These are phyloP conservation scores for Rhizopus arrhizus DNA, from an alignment of 371 early-diverging fungal species.

Conservation along the genomic window DNA sequence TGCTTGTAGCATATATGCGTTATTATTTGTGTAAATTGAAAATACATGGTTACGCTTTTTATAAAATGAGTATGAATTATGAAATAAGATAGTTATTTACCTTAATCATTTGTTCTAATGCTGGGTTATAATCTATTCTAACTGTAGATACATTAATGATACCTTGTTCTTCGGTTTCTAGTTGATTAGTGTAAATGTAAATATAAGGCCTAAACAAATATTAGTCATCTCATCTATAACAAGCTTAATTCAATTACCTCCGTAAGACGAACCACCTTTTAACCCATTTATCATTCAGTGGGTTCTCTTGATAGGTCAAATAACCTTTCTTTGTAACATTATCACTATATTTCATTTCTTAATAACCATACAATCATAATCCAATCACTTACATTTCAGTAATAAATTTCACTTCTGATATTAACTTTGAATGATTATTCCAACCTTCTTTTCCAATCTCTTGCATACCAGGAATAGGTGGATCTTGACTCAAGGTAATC, in stretches of 20 bases:
- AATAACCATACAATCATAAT: background rate
- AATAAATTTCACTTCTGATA: conserved; percentile 56
- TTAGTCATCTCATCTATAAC: background rate
- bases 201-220: conserved; percentile 63
- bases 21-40: conserved; percentile 71
- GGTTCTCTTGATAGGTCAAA: conserved; percentile 59
- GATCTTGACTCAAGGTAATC: conserved; percentile 8
- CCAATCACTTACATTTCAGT: conserved; percentile 48
- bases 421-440: conserved; percentile 33
- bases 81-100: too few relatives aligned
- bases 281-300: conserved; percentile 66
- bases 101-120: conserved; percentile 49
- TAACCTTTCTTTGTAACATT: conserved; percentile 60
- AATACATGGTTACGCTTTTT: conserved; percentile 59
- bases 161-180: conserved; percentile 64
- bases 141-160: conserved; percentile 71
- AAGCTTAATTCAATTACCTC: conserved; percentile 36
- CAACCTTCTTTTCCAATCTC: conserved; percentile 24
- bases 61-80: too few relatives aligned
- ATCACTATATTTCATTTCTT: conserved; percentile 36
- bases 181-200: conserved; percentile 64
- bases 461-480: conserved; percentile 34
- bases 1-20: conserved; percentile 72
- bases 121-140: conserved; percentile 61
- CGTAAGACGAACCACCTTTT: conserved; percentile 82